Evolutionary conservation across 1,284 basidiomycete species (phyloP).

Genomic region (Trichosporon faecale): DNA sequence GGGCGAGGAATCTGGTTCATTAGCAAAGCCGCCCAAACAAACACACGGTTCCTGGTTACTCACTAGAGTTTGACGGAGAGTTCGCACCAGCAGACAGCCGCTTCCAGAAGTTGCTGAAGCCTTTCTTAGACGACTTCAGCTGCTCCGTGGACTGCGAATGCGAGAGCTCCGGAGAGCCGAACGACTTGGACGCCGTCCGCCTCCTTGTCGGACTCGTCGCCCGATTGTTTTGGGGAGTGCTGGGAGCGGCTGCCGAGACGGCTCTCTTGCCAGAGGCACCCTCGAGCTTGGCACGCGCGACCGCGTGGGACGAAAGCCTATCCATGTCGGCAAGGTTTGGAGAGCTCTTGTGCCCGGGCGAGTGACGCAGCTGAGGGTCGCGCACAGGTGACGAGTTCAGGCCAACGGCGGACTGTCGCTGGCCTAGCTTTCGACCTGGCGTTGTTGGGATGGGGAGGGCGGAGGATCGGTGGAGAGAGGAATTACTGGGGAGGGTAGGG

Average conservation of each 20-base stretch:
- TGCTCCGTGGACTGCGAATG: slow-evolving; percentile 12
- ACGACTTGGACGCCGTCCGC: not conserved
- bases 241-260: not conserved
- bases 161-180: slow-evolving; percentile 4
- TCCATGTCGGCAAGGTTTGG: slow-evolving; percentile 16
- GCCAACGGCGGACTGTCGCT: not conserved
- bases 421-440: not conserved
- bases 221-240: not conserved
- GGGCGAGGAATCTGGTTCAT: not conserved
- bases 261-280: not conserved
- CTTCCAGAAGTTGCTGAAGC: slow-evolving; percentile 17
- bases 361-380: not conserved
- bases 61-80: not conserved
- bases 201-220: not conserved
- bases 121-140: slow-evolving; percentile 14
- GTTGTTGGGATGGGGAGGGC: not conserved
- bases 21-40: not conserved
- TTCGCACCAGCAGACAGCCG: slow-evolving; percentile 10
- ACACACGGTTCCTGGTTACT: not conserved
- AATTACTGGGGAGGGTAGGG: slow-evolving; percentile 11
- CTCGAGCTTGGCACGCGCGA: not conserved
- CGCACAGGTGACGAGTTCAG: not conserved
- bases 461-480: not conserved
- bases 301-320: not conserved
- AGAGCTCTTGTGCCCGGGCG: slow-evolving; percentile 16